A percentile compares a stretch with the other conserved stretches of the same genome.
These are phyloP conservation scores for Pseudomonodictys pantanalensis DNA, from an alignment of 495 filamentous ascomycete species.

Conservation along the genomic window DNA sequence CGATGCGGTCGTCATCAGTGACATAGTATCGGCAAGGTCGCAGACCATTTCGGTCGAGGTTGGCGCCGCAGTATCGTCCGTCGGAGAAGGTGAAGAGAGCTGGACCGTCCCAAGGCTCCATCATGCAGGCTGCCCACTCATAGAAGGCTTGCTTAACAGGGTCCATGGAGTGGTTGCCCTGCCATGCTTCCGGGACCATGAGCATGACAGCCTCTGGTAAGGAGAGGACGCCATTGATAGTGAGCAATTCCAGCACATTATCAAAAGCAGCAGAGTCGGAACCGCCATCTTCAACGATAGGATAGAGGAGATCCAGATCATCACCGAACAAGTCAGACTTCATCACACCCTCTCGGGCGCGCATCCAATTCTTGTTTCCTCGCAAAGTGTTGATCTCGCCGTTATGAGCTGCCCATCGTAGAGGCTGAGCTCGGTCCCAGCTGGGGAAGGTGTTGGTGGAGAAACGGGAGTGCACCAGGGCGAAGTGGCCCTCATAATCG, in stretches of 20 bases:
- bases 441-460: conserved; percentile 99
- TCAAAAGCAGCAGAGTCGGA: conserved; percentile 99
- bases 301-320: conserved; percentile 87
- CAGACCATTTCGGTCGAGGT: conserved; percentile 96
- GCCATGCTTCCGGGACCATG: conserved; percentile 99
- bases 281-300: conserved; percentile 94
- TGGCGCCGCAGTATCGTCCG: conserved; percentile 95
- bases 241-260: conserved; percentile 92
- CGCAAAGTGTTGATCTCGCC: conserved; percentile 98
- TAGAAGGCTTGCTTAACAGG: conserved; percentile 97
- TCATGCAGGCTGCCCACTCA: conserved; percentile 98
- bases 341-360: conserved; percentile 93
- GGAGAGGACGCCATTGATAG: conserved; percentile 95
- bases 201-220: conserved; percentile 98
- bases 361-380: conserved; percentile 99
- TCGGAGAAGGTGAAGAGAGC: conserved; percentile 98
- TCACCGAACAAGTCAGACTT: conserved; percentile 90
- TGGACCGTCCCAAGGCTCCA: conserved; percentile 99
- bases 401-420: conserved; percentile 98
- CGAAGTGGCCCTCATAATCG: conserved; percentile 97
- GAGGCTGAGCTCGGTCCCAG: conserved; percentile 96
- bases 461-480: conserved; percentile 95
- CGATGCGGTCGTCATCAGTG: conserved; percentile 95
- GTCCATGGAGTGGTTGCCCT: conserved; percentile 89
- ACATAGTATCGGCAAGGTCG: conserved; percentile 98